These are phyloP conservation scores for Gigaspora rosea DNA, from an alignment of 192 early-diverging fungal genomes.

Conservation along the genomic window DNA sequence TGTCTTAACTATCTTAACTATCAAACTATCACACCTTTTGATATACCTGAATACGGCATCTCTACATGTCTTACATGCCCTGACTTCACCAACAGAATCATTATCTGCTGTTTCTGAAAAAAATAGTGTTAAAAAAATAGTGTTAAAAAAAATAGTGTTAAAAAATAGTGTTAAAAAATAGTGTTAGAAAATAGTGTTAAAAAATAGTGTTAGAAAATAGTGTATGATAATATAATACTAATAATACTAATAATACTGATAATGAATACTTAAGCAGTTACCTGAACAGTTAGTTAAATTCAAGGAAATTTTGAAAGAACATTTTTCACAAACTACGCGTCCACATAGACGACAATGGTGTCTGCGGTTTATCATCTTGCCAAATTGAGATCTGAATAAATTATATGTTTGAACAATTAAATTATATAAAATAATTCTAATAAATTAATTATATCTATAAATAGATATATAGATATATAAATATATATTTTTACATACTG, in stretches of 20 bases:
- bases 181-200: background rate
- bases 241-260: no score
- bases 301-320: constrained; percentile 51
- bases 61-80: constrained; percentile 63
- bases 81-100: constrained; percentile 52
- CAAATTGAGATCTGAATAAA: constrained; percentile 43
- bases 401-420: background rate
- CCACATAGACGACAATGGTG: constrained; percentile 79
- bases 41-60: constrained; percentile 53
- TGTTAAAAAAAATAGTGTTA: no score
- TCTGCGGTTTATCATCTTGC: constrained; percentile 58
- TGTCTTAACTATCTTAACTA: background rate
- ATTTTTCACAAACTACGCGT: constrained; percentile 62
- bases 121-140: no score
- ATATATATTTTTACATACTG: constrained; percentile 36
- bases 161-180: background rate
- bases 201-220: constrained; percentile 14
- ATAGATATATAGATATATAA: no score
- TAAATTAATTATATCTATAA: background rate
- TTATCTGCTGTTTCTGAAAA: constrained; percentile 42
- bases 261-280: background rate
- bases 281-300: constrained; percentile 47
- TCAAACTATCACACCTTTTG: constrained; percentile 9
- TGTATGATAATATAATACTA: no score
- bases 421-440: background rate